Base-by-base conservation (phyloP, 305 asterid genomes). In the Plantago rigida region DNA sequence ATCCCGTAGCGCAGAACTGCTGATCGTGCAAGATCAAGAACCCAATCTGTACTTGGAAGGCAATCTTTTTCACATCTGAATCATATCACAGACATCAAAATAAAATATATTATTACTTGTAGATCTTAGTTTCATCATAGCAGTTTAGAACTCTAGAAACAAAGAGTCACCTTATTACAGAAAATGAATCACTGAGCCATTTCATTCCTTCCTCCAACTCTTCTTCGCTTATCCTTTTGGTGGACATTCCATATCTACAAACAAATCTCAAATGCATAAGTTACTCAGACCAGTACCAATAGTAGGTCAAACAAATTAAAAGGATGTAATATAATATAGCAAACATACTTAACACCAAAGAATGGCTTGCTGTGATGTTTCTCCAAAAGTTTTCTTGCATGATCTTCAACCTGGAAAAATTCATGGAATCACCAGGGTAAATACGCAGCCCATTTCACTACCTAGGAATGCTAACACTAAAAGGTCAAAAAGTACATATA, bases 371-470 rank as follows among this genome's bases (percentile, higher is more conserved):
- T 76, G 46, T 80, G 22, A 79, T 76, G 96, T 73, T 91, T 91
- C 85, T 91, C 98, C 87, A 91, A 76, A 64, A 91, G 98, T 65
- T 91, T 91, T 69, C 98, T 78, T 47, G 95, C 98, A 76, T 91
- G 98, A 76, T 91, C 98, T 55, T 89, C 81, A 29, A 91, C 96
- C 98, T 87, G 81, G 51, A 62, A 73, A 57, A 67, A 71, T 10
- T 1, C 60, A 77, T 29, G 56, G 19, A 54, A 64, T 44, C 41
- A 56, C 63, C 60, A 60, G 69, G 63, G 56, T 59, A 47, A 45
- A 51, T 22, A 66, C 31, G 56, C 61, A 48, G 47, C 44, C 29
- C 53, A 47, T 60, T 47, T 49, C 45, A 13, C 60, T 59, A 63
- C 58, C n/a, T 39, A 9, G 17, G 28, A 55, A 31, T 17, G 17